Evolutionary conservation across 805 yeast species (phyloP).

Genomic region (Ogataea neopini): DNA sequence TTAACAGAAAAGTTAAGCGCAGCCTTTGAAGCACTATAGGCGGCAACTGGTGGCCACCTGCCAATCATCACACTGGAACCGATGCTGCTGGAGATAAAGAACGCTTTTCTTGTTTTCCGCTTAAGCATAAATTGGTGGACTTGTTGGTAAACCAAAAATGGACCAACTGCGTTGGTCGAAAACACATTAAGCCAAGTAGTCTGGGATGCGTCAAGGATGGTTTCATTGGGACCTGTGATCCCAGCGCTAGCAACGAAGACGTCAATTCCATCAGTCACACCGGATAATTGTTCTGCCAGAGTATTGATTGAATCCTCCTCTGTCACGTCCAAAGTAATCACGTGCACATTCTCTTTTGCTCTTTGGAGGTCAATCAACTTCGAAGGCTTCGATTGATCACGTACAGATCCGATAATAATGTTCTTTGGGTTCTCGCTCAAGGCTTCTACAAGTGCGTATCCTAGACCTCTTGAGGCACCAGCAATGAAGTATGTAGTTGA

Average conservation of each 20-base stretch:
- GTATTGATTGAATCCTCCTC: conserved; percentile 9
- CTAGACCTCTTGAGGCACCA: conserved; percentile 14
- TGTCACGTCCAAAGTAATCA: conserved; percentile 10
- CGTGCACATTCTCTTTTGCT: not conserved
- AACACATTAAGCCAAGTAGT: not conserved
- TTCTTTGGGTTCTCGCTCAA: conserved; percentile 2
- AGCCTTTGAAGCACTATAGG: conserved; percentile 29
- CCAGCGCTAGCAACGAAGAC: conserved; percentile 12
- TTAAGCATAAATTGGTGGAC: conserved; percentile 2
- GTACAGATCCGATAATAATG: conserved; percentile 11
- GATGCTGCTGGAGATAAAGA: conserved; percentile 1
- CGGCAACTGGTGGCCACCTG: not conserved
- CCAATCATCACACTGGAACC: not conserved
- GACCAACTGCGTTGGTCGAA: conserved; percentile 8
- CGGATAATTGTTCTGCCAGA: conserved; percentile 1
- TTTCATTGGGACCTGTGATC: not conserved
- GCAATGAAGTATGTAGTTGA: conserved; percentile 10
- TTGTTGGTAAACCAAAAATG: conserved; percentile 8
- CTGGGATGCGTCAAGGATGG: not conserved
- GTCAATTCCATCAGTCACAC: conserved; percentile 8
- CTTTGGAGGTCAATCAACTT: not conserved
- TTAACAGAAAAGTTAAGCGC: conserved; percentile 33
- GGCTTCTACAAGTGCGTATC: conserved; percentile 3
- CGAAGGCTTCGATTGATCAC: not conserved
- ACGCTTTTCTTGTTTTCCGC: conserved; percentile 3